Conservation (phyloP, 2,329 filamentous ascomycete genomes). For the Diaporthe humulicola region DNA sequence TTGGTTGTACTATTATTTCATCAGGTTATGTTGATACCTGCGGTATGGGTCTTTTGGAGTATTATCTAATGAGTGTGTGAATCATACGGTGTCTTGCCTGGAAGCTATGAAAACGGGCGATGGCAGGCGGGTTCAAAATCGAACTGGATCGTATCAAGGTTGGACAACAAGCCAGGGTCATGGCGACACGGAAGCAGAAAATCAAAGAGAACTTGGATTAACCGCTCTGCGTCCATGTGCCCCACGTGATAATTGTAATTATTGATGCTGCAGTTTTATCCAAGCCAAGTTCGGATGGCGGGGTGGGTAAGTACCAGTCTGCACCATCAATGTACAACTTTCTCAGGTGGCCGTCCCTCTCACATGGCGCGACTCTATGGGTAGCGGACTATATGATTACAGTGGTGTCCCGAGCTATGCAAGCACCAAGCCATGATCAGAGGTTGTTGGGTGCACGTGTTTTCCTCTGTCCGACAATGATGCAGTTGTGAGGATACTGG, state of each 20-base stretch:
- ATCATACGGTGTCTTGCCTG: constrained; percentile 5
- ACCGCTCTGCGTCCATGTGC: too few species aligned
- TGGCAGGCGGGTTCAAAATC: constrained; percentile 24
- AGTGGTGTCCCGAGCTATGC: neutral
- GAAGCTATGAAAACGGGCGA: neutral
- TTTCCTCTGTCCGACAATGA: neutral
- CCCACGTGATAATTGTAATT: neutral
- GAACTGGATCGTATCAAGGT: constrained; percentile 16
- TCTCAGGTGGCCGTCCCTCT: neutral
- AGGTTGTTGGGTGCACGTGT: neutral
- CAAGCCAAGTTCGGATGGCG: neutral
- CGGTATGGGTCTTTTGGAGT: constrained; percentile 13
- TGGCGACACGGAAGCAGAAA: neutral
- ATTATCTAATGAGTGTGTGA: constrained; percentile 28
- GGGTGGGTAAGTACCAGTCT: too few species aligned
- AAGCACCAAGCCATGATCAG: neutral
- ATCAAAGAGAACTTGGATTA: constrained; percentile 3
- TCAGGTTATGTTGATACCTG: constrained; percentile 25
- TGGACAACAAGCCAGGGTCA: neutral
- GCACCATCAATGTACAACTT: too few species aligned
- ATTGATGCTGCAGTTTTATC: neutral
- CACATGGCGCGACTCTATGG: neutral
- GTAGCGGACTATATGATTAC: neutral
- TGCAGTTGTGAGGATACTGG: neutral
- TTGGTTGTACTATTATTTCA: constrained; percentile 10